Evolutionary conservation across 2,329 filamentous ascomycete species (phyloP).

Genomic region (Alternaria arbusti): DNA sequence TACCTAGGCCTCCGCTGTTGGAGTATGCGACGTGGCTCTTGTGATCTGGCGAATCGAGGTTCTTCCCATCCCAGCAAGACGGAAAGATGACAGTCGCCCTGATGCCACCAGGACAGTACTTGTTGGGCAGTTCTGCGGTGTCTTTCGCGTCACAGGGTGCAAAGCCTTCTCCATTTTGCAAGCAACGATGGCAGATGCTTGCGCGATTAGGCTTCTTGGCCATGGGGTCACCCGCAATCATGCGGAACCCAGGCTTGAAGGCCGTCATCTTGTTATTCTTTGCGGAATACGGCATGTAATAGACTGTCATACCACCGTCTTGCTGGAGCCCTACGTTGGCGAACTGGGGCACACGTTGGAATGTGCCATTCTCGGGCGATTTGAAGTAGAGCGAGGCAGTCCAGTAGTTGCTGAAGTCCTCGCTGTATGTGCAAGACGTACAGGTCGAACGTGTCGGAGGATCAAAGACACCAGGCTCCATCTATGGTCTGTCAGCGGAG

Average conservation of each 20-base stretch:
- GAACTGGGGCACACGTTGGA: slow-evolving; percentile 39
- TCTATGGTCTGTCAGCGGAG: slow-evolving; percentile 22
- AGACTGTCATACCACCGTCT: slow-evolving; percentile 52
- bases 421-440: slow-evolving; percentile 39
- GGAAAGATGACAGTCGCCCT: slow-evolving; percentile 74
- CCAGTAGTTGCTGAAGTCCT: slow-evolving; percentile 43
- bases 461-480: slow-evolving; percentile 36
- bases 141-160: slow-evolving; percentile 36
- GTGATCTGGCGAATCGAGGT: slow-evolving; percentile 61
- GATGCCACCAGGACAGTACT: slow-evolving; percentile 77
- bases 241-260: slow-evolving; percentile 33
- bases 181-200: slow-evolving; percentile 43
- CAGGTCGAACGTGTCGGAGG: slow-evolving; percentile 33
- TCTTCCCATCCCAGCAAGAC: slow-evolving; percentile 72
- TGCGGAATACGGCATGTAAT: slow-evolving; percentile 78
- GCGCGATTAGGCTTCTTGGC: slow-evolving; percentile 23
- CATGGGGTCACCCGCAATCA: slow-evolving; percentile 36
- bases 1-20: slow-evolving; percentile 32
- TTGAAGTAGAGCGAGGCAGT: slow-evolving; percentile 41
- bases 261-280: slow-evolving; percentile 50
- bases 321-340: slow-evolving; percentile 40
- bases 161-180: slow-evolving; percentile 25
- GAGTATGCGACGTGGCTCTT: slow-evolving; percentile 71
- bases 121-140: slow-evolving; percentile 60
- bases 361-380: slow-evolving; percentile 42